These are phyloP conservation scores for Helichrysum umbraculigerum DNA, from an alignment of 129 eudicot species.

Conservation along the genomic window DNA sequence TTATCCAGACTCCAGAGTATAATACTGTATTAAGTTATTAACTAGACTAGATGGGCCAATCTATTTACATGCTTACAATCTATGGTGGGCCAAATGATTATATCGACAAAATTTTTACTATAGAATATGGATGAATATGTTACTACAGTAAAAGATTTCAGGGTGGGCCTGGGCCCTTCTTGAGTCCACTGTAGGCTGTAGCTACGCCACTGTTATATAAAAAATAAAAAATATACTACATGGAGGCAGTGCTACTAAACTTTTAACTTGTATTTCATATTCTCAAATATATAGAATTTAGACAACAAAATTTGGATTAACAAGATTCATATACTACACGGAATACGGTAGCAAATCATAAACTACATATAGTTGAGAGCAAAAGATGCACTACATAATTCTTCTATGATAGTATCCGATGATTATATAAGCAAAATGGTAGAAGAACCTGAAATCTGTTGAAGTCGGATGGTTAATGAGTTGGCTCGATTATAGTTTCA, in stretches of 20 bases:
- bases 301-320: slow-evolving; percentile 4
- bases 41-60: no score
- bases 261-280: background rate
- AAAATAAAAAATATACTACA: no score
- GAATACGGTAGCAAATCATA: slow-evolving; percentile 12
- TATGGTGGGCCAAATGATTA: no score
- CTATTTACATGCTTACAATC: no score
- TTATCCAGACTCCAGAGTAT: no score
- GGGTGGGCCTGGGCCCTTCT: no score
- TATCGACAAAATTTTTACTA: no score
- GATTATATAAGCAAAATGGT: background rate
- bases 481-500: slow-evolving; percentile 11
- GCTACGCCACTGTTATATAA: no score
- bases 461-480: slow-evolving; percentile 1
- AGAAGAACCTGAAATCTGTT: slow-evolving; percentile 16
- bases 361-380: slow-evolving; percentile 1
- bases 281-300: background rate
- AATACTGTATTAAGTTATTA: no score
- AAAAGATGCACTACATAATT: background rate
- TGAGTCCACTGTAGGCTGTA: no score
- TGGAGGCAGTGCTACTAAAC: background rate
- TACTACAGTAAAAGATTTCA: no score
- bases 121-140: no score
- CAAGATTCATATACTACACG: background rate
- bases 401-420: slow-evolving; percentile 3